Percentiles rank a stretch among this genome's conserved stretches.
Evolutionary conservation across 2,329 filamentous ascomycete genomes (phyloP).

Genomic region (Pseudocercospora fuligena): DNA sequence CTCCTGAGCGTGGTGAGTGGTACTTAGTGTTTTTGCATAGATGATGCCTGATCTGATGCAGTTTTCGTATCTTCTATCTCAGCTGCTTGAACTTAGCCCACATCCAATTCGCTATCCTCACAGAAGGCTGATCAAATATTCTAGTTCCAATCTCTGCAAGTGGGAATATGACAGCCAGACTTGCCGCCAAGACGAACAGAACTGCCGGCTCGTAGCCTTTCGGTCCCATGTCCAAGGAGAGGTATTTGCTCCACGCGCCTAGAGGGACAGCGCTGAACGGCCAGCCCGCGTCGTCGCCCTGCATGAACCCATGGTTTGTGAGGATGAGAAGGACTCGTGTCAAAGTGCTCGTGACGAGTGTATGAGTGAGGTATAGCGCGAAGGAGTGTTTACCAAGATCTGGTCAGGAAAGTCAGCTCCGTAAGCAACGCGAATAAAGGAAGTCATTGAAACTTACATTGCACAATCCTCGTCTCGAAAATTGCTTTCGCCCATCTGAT

Average conservation of each 20-base stretch:
- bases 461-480: constrained; percentile 25
- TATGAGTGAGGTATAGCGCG: constrained; percentile 66
- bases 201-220: constrained; percentile 27
- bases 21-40: no score
- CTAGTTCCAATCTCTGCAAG: constrained; percentile 30
- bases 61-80: constrained; percentile 14
- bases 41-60: no score
- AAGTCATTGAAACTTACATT: constrained; percentile 18
- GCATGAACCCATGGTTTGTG: constrained; percentile 20
- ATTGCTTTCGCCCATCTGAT: constrained; percentile 25
- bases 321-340: constrained; percentile 52
- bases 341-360: constrained; percentile 61
- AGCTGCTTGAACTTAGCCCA: constrained; percentile 19
- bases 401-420: neutral
- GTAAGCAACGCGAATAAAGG: neutral
- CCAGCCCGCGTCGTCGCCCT: constrained; percentile 20
- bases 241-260: constrained; percentile 14
- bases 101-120: constrained; percentile 22
- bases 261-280: constrained; percentile 12
- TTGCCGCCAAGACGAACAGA: constrained; percentile 21
- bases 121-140: constrained; percentile 28
- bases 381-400: constrained; percentile 65
- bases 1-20: no score
- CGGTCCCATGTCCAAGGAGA: constrained; percentile 21
- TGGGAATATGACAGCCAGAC: constrained; percentile 28